Conservation (phyloP, 257 asterid genomes). For the Handroanthus guayacan region DNA sequence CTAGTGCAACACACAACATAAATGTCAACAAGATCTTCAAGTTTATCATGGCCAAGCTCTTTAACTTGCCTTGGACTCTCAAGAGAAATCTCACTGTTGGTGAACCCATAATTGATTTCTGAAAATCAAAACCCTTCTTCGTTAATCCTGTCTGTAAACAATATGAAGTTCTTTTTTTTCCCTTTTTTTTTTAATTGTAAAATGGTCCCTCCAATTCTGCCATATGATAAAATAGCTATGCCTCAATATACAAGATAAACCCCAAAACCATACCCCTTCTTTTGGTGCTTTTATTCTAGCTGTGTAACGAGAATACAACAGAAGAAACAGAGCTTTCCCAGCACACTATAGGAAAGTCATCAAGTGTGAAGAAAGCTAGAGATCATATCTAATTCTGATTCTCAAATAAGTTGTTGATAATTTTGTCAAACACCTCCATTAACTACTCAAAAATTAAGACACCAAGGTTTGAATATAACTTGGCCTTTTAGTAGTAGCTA, state of each 20-base stretch:
- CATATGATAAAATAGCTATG: background rate
- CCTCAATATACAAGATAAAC: background rate
- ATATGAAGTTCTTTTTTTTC: background rate
- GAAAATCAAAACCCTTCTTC: background rate
- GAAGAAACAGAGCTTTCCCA: too few relatives aligned
- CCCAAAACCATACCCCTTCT: background rate
- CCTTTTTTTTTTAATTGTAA: background rate
- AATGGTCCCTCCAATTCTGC: background rate
- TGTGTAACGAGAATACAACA: too few relatives aligned
- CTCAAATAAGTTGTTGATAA: background rate
- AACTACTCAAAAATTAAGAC: background rate
- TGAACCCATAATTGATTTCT: conserved; percentile 73
- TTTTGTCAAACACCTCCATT: background rate
- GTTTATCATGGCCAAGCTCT: conserved; percentile 65
- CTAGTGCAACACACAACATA: conserved; percentile 74
- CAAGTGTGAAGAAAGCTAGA: too few relatives aligned
- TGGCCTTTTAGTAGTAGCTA: background rate
- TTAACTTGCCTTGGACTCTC: conserved; percentile 68
- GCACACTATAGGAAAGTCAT: too few relatives aligned
- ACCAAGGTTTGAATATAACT: background rate
- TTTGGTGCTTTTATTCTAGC: background rate
- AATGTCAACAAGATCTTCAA: conserved; percentile 79
- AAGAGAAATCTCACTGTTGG: conserved; percentile 66
- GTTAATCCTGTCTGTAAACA: too few relatives aligned
- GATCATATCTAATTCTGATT: background rate